Base-by-base conservation (phyloP, 2,329 filamentous ascomycete genomes). In the Beauveria medogensis region DNA sequence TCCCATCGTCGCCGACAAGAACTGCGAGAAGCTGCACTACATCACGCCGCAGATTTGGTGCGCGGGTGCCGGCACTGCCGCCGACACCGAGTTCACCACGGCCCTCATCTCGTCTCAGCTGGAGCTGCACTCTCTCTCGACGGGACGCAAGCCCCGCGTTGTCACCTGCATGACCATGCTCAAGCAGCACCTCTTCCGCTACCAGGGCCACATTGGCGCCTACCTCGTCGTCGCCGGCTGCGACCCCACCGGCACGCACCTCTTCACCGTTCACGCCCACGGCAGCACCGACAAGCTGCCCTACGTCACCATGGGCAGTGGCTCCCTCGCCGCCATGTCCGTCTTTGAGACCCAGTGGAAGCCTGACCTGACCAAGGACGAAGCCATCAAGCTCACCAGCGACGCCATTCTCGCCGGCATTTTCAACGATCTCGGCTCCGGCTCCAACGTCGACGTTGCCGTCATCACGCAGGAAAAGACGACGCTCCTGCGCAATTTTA, bases 21-120 rank as follows among this genome's bases (percentile, higher is more conserved):
- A 99, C 84, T 97, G 94, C 82, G 93, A 99, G 80, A 99, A 99
- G 82, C 87, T 99, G 66, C 94, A 99, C 81, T 99, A 95, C 82
- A 99, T 99, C 75, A 84, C 94, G 48, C 93, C 94, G 63, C 92
- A 97, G 77, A 99, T 99, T 78, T 99, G 94, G 94, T 99, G 94
- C 78, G 94, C 94, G 10, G 94, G 94, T 69, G 95, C 94, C 68
- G 94, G 95, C 76, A 99, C 94, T 56, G 94, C 94, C 64, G 94
- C 94, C 70, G 94, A 99, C 77, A 97, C 93, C 67, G 94, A 99
- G 80, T 99, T 99, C 82, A 99, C 94, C 69, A 99, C 94, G 63
- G 90, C 93, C 73, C 87, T 99, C 77, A 96, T 97, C 81, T 97
- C 92, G 71, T 99, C 94, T 66, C 94, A 97, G 80, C 89, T 99